phyloP scores from a whole-genome alignment of 257 asterid species.

The Orobanche coerulescens region DNA sequence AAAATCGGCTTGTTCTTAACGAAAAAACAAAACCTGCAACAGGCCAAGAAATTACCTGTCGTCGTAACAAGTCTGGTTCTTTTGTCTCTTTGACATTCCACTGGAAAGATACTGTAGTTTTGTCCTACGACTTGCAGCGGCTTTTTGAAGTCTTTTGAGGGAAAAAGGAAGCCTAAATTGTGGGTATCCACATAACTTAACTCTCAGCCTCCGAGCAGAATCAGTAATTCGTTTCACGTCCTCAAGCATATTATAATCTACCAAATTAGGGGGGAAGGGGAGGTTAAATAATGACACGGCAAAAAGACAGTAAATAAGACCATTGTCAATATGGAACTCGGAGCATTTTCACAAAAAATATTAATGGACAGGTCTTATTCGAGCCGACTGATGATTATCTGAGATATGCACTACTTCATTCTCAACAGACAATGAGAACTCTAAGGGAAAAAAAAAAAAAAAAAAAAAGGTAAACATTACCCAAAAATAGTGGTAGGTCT shows the following conservation, averaged over 20 bases:
- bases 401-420: background rate
- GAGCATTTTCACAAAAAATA: too few species aligned
- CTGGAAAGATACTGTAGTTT: conserved; percentile 43
- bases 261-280: background rate
- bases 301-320: too few species aligned
- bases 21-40: background rate
- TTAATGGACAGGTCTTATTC: too few species aligned
- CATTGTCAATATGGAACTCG: too few species aligned
- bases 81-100: conserved; percentile 77
- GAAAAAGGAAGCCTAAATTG: conserved; percentile 40
- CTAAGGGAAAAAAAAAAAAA: too few species aligned
- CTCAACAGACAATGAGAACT: background rate
- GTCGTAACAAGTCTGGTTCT: conserved; percentile 53
- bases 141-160: conserved; percentile 52
- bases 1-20: too few species aligned
- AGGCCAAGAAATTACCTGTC: conserved; percentile 25
- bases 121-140: conserved; percentile 61
- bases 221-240: conserved; percentile 88
- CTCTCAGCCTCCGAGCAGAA: conserved; percentile 64
- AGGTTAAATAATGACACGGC: too few species aligned
- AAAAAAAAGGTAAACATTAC: too few species aligned
- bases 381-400: background rate
- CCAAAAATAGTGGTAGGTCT: too few species aligned
- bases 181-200: conserved; percentile 41
- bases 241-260: conserved; percentile 84